Percentiles rank a stretch among this genome's conserved stretches.
phyloP scores from a whole-genome alignment of 345 rosid species.

The Eucalyptus tenuipes region DNA sequence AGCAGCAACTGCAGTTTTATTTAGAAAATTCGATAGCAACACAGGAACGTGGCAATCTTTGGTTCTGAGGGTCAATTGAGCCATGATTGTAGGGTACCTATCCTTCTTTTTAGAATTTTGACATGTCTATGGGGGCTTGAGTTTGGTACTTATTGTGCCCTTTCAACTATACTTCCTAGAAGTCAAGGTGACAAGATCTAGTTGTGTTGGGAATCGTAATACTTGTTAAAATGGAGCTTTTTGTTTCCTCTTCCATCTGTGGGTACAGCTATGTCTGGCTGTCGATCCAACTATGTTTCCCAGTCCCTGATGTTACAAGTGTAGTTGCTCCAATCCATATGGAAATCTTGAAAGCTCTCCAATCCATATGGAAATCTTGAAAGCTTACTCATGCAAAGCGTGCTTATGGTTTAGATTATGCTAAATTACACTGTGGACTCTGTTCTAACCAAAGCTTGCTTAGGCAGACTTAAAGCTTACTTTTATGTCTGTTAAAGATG shows the following conservation, averaged over 20 bases:
- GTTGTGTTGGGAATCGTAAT: not conserved
- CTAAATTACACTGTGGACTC: not conserved
- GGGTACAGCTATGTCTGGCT: not conserved
- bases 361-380: not conserved
- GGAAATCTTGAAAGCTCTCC: not conserved
- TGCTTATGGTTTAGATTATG: not conserved
- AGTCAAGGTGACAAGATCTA: not conserved
- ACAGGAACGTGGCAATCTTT: not conserved
- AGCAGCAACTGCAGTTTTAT: not conserved
- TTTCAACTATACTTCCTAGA: not conserved
- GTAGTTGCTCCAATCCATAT: not conserved
- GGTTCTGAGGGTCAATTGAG: not conserved
- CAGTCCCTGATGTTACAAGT: not conserved
- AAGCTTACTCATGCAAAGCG: not conserved
- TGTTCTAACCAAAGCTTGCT: not conserved
- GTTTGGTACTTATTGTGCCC: not conserved
- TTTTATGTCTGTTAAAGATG: not conserved
- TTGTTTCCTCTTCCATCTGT: not conserved
- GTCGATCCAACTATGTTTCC: accelerated
- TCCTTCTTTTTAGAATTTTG: not conserved
- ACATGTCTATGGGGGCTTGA: not conserved
- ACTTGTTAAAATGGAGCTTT: not conserved
- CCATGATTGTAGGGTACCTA: not conserved
- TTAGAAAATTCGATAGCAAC: not conserved
- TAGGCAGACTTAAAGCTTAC: not conserved